These are phyloP conservation scores for Colletotrichum liaoningense DNA, from an alignment of 2,329 filamentous ascomycete species.

Conservation along the genomic window DNA sequence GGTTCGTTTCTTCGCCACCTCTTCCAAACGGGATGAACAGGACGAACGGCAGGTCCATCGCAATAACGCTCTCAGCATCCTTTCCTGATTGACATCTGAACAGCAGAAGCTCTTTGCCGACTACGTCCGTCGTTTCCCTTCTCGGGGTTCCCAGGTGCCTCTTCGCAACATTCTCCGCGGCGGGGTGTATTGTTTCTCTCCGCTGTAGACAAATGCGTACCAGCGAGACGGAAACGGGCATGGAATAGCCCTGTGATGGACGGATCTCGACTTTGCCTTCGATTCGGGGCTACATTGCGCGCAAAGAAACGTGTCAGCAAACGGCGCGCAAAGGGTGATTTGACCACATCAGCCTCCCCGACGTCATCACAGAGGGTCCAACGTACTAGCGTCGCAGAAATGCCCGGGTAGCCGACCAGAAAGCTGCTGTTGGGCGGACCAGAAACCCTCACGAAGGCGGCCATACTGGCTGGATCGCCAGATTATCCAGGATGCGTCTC, in stretches of 20 bases:
- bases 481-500: constrained; percentile 3
- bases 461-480: constrained; percentile 54
- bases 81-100: constrained; percentile 87
- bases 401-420: constrained; percentile 95
- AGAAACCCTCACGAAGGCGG: constrained; percentile 93
- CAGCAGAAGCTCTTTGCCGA: constrained; percentile 94
- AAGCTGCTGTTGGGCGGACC: constrained; percentile 98
- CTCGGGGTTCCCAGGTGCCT: constrained; percentile 90
- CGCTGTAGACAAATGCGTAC: constrained; percentile 95
- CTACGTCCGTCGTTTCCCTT: constrained; percentile 90
- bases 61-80: constrained; percentile 88
- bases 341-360: constrained; percentile 25
- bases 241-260: constrained; percentile 84
- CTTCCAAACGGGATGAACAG: constrained; percentile 96
- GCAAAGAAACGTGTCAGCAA: constrained; percentile 5
- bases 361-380: constrained; percentile 20
- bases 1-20: constrained; percentile 88
- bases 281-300: constrained; percentile 80
- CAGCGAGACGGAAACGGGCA: constrained; percentile 89
- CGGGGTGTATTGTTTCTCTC: constrained; percentile 95
- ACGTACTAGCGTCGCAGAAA: constrained; percentile 95
- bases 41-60: constrained; percentile 97
- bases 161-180: constrained; percentile 93
- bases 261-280: constrained; percentile 98
- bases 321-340: constrained; percentile 29